Conservation (phyloP, 192 early-diverging fungal species). For the Podila horticola region DNA sequence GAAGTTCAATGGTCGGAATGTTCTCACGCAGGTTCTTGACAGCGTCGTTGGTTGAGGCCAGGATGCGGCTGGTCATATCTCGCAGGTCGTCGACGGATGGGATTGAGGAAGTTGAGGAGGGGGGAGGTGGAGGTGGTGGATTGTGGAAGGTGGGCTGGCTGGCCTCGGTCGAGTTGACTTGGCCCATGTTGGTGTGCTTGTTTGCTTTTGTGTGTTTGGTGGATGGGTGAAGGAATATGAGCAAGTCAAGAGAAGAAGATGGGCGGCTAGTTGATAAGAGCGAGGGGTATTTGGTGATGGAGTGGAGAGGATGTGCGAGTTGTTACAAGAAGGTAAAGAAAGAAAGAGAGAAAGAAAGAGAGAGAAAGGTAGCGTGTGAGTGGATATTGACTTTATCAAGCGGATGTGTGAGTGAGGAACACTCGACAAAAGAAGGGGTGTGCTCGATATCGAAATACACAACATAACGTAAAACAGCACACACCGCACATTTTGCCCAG, state of each 20-base stretch:
- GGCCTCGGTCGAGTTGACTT: slow-evolving; percentile 32
- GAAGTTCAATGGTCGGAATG: slow-evolving; percentile 23
- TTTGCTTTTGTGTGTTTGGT: neutral
- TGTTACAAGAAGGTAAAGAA: neutral
- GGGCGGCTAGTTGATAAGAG: neutral
- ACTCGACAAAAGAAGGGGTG: too few relatives aligned
- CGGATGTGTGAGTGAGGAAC: too few relatives aligned
- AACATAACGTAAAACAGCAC: too few relatives aligned
- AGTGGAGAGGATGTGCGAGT: neutral
- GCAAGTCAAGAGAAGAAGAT: neutral
- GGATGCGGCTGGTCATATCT: slow-evolving; percentile 29
- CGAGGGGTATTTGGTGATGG: neutral
- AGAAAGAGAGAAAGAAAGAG: neutral
- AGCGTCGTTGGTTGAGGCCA: slow-evolving; percentile 16
- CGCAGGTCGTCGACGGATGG: slow-evolving; percentile 38
- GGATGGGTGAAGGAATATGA: neutral
- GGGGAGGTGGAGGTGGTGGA: neutral
- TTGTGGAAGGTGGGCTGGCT: neutral
- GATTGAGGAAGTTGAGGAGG: slow-evolving; percentile 12
- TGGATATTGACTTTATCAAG: too few relatives aligned
- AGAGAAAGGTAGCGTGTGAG: too few relatives aligned
- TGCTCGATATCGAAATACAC: too few relatives aligned
- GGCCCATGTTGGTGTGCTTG: slow-evolving; percentile 24
- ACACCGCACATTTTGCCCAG: too few relatives aligned
- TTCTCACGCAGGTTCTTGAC: slow-evolving; percentile 43